phyloP scores from a whole-genome alignment of 768 basidiomycete species.

The Amylocystis lapponica region DNA sequence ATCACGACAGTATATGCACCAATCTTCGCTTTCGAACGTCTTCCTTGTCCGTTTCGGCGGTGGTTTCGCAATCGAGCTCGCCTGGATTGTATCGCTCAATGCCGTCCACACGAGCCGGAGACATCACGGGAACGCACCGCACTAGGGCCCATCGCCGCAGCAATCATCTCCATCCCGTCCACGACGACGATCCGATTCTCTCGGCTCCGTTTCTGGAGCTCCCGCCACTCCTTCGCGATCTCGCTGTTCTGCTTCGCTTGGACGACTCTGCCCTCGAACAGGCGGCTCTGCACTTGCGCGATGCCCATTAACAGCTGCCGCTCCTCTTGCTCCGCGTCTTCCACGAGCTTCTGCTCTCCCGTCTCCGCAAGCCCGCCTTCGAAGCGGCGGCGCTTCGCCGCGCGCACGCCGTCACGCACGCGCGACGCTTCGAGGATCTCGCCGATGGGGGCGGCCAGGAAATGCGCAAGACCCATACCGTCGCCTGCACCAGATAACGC shows the following conservation, averaged over 20 bases:
- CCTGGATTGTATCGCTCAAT: neutral
- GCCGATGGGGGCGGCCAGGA: constrained; percentile 38
- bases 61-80: constrained; percentile 12
- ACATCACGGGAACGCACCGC: constrained; percentile 23
- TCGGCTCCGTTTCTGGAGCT: constrained; percentile 39
- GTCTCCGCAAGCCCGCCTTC: constrained; percentile 13
- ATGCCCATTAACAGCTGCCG: constrained; percentile 42
- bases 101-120: neutral
- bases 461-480: constrained; percentile 36
- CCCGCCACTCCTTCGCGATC: constrained; percentile 42
- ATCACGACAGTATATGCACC: constrained; percentile 53
- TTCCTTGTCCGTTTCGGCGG: constrained; percentile 27
- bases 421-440: constrained; percentile 43
- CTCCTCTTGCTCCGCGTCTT: constrained; percentile 52
- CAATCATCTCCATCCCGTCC: constrained; percentile 31
- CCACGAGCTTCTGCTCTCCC: constrained; percentile 25
- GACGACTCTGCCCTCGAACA: constrained; percentile 48
- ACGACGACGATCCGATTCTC: constrained; percentile 34
- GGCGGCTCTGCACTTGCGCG: constrained; percentile 51
- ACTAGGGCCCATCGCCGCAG: constrained; percentile 21
- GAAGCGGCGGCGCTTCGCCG: constrained; percentile 41
- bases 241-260: constrained; percentile 30
- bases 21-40: constrained; percentile 49
- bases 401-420: constrained; percentile 35
- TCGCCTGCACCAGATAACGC: constrained; percentile 37